Base-by-base conservation (phyloP, 1,139 yeast genomes). In the Candida sojae region DNA sequence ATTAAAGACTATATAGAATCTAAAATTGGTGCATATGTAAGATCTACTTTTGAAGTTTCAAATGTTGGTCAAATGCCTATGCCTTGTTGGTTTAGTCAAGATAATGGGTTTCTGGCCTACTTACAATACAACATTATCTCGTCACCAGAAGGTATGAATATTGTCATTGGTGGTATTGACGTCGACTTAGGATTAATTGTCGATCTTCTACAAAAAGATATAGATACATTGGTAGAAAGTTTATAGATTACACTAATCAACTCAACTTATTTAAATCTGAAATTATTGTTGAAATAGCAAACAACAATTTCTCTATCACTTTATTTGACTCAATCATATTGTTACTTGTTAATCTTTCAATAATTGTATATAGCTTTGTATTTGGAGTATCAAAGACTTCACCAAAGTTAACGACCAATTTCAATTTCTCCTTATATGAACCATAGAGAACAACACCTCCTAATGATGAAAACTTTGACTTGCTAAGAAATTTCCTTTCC, bases 391-490 rank as follows among this genome's bases (percentile, higher is more conserved):
- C 51, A 13, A 62, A 54, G 8, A 45, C 37, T 26, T 62, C 60
- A 40, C 63, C 56, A 44, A 67, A 59, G 11, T 60, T 51, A 6
- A 65, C 56, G n/a, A 67, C 56, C 39, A 63, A 50, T 21, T 51
- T 55, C 17, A 66, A 57, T 48, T 67, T 70, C 46, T 70, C 74
- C 44, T 68, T 69, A 48, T 72, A 71, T 0, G 73, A 55, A 0
- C 77, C 77, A 45, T 63, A 51, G 9, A 55, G 42, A 2, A 71
- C 46, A 1, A 70, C 58, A 1, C 70, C 58, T 34, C 73, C 61
- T 21, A 70, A 46, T 1, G 63, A 61, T 26, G 55, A 53, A 39
- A 55, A 54, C 31, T 54, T 55, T 4, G 32, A 34, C 21, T 50
- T 58, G 56, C 21, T 48, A 48, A 26, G 44, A 31, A 48, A 45